Evolutionary conservation across 1,139 yeast species (phyloP), one percentile per base, ranked within the genome.

Genomic region (Saccharomyces hybrid): DNA sequence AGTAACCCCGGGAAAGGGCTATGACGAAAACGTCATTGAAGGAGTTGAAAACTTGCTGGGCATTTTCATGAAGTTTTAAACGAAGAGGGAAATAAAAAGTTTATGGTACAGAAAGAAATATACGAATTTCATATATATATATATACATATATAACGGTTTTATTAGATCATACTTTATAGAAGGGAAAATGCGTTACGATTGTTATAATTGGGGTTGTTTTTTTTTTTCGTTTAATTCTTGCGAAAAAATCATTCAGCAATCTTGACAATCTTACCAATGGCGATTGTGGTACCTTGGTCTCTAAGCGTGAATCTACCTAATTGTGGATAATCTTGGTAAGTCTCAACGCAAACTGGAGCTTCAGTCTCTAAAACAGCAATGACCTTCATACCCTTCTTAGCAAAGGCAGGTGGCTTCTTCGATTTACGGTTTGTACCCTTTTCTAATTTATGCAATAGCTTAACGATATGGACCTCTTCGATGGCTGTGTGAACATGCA

Each of bases 211-310:
- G 28, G 8, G 29, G 14, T 34, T 34, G 28, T 25, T 25, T 23
- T 48, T 34, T 19, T 19, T 14, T 34, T 19, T 19, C 7, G 4
- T 19, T 19, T 19, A 28, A 29, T 14, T 27, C 27, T 11, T 19
- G 27, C 23, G 19, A 44, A 29, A 32, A 6, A 48, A 25, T 58
- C 65, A 71, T 53, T 73, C 78, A 63, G 86, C 77, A 62, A 86
- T 76, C 73, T 86, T 86, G 56, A 89, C 84, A 67, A 93, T 89
- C 76, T 91, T 91, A 75, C 99, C 99, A 74, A 93, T 95, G 61
- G 99, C 99, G 74, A 93, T 90, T 54, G 99, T 93, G 60, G 84
- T 83, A 70, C 99, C 99, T 77, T 93, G 98, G 74, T 93, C 99
- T 79, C 99, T 89, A 73, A 93, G 81, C 42, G 99, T 93, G 73